Evolutionary conservation across 768 basidiomycete species (phyloP), one percentile per base, ranked within the genome.

Genomic region (Boletus huronensis): DNA sequence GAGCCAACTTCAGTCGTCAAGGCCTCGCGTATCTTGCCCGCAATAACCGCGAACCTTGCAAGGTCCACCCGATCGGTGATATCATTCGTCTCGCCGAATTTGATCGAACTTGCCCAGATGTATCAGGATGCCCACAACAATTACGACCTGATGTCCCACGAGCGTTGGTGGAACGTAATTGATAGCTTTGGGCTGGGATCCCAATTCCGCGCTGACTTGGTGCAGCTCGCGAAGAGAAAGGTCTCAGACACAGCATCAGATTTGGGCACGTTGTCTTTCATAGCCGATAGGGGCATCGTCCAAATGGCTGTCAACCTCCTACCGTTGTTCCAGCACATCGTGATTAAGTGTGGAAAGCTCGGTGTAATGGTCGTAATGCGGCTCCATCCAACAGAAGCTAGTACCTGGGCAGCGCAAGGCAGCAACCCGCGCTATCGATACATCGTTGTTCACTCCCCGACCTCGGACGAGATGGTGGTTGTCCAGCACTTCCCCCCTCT

Each of bases 1-100:
- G 97, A 99, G 70, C 96, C 97, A 1, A 98, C 97, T 1, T 97
- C 94, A 0, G 78, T 87, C n/a, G 72, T 79, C 42, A 98, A 98
- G 73, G 85, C 90, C 0, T 74, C 76, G 2, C 74, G 77, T 3
- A 83, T 98, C 54, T 65, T 97, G 6, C 79, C 84, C 0, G 84
- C 90, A 0, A 70, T 89, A 47, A 66, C 72, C 5, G 70, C 76
- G 14, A 74, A 72, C 31, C 42, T 75, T 7, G 58, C 75, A 43
- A 65, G 65, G 41, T 54, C 50, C 55, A 52, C 59, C 7, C 62
- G 59, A 42, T 65, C 84, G 5, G 81, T 84, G 3, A 73, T 97
- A 43, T 74, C 84, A 3, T 91, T 84, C 61, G 79, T 84, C 43
- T 88, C 95, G 0, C 97, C 97, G 1, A 99, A 99, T 70, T 67